These are phyloP conservation scores for Mortierella hygrophila DNA, from an alignment of 192 early-diverging fungal species.

Conservation along the genomic window DNA sequence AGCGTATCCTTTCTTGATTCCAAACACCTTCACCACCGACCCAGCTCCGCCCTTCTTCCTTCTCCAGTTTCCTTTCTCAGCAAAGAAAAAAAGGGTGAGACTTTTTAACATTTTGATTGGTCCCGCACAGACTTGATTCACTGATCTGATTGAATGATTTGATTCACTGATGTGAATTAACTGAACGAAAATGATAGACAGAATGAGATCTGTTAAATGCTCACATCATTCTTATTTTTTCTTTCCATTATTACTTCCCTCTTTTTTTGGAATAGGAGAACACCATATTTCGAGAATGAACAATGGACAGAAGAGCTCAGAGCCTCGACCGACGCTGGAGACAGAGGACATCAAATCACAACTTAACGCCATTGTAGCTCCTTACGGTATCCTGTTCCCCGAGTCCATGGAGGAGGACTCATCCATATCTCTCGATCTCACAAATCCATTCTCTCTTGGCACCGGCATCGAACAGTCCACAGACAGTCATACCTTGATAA, in stretches of 20 bases:
- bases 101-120: neutral
- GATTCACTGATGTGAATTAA: no score
- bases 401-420: neutral
- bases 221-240: neutral
- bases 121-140: neutral
- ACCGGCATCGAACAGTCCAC: neutral
- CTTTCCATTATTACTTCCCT: neutral
- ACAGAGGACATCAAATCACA: conserved; percentile 30
- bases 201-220: neutral
- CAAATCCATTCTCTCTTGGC: neutral
- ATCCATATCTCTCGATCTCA: neutral
- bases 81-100: neutral
- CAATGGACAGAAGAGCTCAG: neutral
- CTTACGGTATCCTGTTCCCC: conserved; percentile 22
- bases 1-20: neutral
- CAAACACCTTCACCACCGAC: neutral
- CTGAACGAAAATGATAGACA: neutral
- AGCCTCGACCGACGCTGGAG: conserved; percentile 1
- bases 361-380: conserved; percentile 22
- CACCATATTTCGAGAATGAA: neutral
- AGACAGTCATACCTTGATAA: neutral
- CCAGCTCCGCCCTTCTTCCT: neutral
- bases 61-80: neutral
- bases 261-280: neutral
- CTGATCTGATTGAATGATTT: neutral